These are phyloP conservation scores for Zychaea mexicana DNA, from an alignment of 371 early-diverging fungal species.

Conservation along the genomic window DNA sequence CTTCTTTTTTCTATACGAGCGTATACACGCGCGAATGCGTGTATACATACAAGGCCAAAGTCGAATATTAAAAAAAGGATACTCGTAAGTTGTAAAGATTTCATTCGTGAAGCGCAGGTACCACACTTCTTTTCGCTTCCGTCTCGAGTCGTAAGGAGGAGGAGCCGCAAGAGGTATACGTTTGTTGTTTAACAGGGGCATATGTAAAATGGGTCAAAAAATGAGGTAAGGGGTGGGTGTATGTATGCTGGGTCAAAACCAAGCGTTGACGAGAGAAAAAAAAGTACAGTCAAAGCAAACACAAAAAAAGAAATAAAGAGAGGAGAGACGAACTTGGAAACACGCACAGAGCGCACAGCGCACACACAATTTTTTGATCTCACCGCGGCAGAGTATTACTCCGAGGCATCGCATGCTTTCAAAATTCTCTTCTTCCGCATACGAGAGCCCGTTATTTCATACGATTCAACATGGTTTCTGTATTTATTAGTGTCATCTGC, in stretches of 20 bases:
- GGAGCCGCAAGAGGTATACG: slow-evolving; percentile 32
- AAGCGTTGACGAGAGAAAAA: not conserved
- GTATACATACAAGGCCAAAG: too few relatives aligned
- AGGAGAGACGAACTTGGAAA: too few relatives aligned
- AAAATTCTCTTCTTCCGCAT: too few relatives aligned
- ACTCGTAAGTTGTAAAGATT: slow-evolving; percentile 85
- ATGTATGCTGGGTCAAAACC: not conserved
- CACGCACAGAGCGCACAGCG: too few relatives aligned
- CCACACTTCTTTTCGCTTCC: slow-evolving; percentile 64
- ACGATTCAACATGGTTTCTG: too few relatives aligned
- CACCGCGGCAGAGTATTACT: too few relatives aligned
- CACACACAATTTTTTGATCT: too few relatives aligned
- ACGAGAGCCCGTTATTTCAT: too few relatives aligned
- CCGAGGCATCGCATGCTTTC: too few relatives aligned
- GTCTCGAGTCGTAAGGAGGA: slow-evolving; percentile 40
- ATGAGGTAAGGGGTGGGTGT: slow-evolving; percentile 1
- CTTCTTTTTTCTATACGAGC: not conserved
- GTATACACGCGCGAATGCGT: not conserved
- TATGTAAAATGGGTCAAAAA: slow-evolving; percentile 3
- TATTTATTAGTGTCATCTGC: too few relatives aligned
- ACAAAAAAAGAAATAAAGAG: slow-evolving; percentile 1
- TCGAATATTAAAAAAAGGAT: slow-evolving; percentile 50
- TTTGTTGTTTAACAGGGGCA: slow-evolving; percentile 47
- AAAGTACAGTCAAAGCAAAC: not conserved
- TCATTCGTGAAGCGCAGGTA: slow-evolving; percentile 86